Evolutionary conservation across 2,329 filamentous ascomycete genomes (phyloP).

Genomic region (Fusarium anguioides): DNA sequence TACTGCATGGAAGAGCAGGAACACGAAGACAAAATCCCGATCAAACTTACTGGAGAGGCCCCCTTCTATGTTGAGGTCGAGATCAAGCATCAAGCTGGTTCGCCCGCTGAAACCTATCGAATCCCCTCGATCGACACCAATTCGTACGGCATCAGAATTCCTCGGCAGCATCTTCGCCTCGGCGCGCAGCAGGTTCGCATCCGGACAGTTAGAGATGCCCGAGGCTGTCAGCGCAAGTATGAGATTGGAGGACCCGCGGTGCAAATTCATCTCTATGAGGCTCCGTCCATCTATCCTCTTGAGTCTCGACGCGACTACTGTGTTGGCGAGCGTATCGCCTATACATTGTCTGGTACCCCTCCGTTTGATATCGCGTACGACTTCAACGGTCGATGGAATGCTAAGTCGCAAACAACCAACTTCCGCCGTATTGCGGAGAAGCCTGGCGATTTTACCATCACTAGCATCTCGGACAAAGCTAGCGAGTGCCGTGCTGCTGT

Average conservation of each 20-base stretch:
- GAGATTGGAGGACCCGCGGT: constrained; percentile 79
- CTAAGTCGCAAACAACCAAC: constrained; percentile 79
- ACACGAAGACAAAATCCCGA: constrained; percentile 87
- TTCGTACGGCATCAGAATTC: constrained; percentile 83
- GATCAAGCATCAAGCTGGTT: constrained; percentile 88
- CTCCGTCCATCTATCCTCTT: constrained; percentile 88
- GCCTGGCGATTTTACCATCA: constrained; percentile 89
- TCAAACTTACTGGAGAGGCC: constrained; percentile 82
- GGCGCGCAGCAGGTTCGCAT: constrained; percentile 92
- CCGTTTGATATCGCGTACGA: constrained; percentile 95
- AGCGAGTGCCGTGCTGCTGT: constrained; percentile 87
- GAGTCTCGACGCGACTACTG: constrained; percentile 91
- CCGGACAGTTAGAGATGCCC: constrained; percentile 86
- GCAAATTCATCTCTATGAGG: constrained; percentile 91
- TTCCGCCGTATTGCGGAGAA: constrained; percentile 95
- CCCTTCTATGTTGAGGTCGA: constrained; percentile 93
- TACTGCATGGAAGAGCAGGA: constrained; percentile 89
- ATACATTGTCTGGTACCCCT: constrained; percentile 87
- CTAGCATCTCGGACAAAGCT: constrained; percentile 85
- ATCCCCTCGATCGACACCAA: constrained; percentile 82
- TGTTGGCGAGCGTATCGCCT: constrained; percentile 93
- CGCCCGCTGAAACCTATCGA: constrained; percentile 81
- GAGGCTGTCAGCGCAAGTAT: constrained; percentile 84
- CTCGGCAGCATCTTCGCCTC: constrained; percentile 83
- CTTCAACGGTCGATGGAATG: constrained; percentile 85